Percentiles rank a stretch among this genome's conserved stretches.
Conservation (phyloP, 805 yeast genomes). For the Zygotorulaspora sp. region DNA sequence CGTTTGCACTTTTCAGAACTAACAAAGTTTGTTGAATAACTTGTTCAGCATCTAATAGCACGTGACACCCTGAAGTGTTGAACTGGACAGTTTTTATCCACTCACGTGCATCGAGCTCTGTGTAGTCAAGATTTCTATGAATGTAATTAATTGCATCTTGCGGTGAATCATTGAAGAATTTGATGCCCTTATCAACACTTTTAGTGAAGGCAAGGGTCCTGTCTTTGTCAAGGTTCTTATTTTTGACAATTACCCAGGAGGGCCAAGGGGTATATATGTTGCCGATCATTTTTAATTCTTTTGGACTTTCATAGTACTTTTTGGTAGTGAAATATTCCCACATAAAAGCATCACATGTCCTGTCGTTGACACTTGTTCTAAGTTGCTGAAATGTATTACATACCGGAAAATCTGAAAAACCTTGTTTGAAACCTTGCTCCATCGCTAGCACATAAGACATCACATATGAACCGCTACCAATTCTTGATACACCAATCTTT, state of each 20-base stretch:
- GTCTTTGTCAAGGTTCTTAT: conserved; percentile 38
- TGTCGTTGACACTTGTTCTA: conserved; percentile 71
- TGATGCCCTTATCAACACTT: conserved; percentile 63
- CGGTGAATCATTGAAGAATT: conserved; percentile 53
- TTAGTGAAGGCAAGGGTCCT: conserved; percentile 41
- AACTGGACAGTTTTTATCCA: conserved; percentile 82
- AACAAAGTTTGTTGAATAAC: conserved; percentile 53
- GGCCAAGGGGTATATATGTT: conserved; percentile 96
- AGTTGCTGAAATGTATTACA: conserved; percentile 67
- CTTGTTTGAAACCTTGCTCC: conserved; percentile 47
- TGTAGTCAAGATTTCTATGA: conserved; percentile 64
- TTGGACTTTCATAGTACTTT: conserved; percentile 61
- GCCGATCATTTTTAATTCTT: conserved; percentile 78
- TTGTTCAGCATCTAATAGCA: conserved; percentile 44
- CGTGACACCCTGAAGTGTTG: conserved; percentile 38
- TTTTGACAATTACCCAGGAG: conserved; percentile 76
- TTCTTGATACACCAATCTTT: conserved; percentile 73
- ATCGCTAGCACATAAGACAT: conserved; percentile 80
- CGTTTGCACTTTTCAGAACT: conserved; percentile 62
- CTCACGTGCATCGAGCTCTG: conserved; percentile 67
- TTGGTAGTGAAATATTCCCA: conserved; percentile 94
- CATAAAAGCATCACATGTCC: conserved; percentile 78
- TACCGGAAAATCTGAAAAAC: conserved; percentile 50
- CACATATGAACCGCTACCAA: conserved; percentile 88
- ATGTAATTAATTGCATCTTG: conserved; percentile 68